These are phyloP conservation scores for Oxyria digyna DNA, from an alignment of 148 eudicot genomes.

Conservation along the genomic window DNA sequence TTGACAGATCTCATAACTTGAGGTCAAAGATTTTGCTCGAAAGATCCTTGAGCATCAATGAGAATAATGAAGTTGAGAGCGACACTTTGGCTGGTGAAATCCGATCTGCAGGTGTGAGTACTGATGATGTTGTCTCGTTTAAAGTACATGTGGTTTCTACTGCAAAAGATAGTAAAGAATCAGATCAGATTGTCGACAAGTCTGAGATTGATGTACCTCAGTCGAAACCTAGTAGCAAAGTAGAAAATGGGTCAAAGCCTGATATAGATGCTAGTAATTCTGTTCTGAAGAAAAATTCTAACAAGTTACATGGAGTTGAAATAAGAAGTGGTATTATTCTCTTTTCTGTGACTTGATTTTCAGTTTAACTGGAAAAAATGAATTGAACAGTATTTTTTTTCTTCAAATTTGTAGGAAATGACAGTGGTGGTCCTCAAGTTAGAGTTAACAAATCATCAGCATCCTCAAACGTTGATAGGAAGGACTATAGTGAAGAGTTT, in stretches of 20 bases:
- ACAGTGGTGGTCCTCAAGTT: slow-evolving; percentile 7
- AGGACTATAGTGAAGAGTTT: no score
- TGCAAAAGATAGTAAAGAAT: no score
- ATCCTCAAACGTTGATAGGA: no score
- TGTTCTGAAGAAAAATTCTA: background rate
- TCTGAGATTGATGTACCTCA: background rate
- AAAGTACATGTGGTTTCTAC: no score
- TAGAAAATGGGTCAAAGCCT: background rate
- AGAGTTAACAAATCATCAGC: slow-evolving; percentile 19
- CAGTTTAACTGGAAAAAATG: no score
- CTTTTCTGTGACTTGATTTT: background rate
- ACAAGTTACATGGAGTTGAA: background rate
- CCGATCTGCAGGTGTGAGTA: no score
- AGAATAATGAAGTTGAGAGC: no score
- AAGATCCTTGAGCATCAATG: slow-evolving; percentile 16
- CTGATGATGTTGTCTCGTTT: no score
- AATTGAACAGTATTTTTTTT: background rate
- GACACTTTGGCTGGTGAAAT: no score
- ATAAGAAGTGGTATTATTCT: background rate
- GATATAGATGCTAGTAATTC: background rate
- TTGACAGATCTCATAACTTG: no score
- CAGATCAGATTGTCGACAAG: slow-evolving; percentile 3
- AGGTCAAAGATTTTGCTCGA: slow-evolving; percentile 15
- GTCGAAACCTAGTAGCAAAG: background rate
- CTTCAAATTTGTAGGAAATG: slow-evolving; percentile 19